Evolutionary conservation across 495 filamentous ascomycete genomes (phyloP).

Genomic region (Lichenothelia convexa): DNA sequence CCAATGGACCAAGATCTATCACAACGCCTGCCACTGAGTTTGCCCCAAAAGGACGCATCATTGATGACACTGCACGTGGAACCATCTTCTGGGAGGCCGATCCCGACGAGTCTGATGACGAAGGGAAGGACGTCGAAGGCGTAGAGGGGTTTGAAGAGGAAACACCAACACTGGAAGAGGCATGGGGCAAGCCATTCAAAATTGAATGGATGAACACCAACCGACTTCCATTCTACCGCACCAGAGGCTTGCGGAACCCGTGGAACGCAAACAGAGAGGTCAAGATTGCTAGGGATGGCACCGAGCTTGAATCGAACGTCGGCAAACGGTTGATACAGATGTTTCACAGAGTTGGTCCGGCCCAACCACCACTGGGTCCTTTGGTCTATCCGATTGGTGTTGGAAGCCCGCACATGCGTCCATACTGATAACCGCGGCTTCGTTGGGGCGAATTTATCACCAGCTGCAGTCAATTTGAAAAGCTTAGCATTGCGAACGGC

Average conservation of each 20-base stretch:
- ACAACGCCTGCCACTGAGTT: constrained; percentile 62
- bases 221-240: constrained; percentile 78
- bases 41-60: constrained; percentile 72
- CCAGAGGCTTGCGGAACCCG: constrained; percentile 74
- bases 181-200: constrained; percentile 84
- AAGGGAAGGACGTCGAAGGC: constrained; percentile 21
- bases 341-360: constrained; percentile 39
- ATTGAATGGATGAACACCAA: constrained; percentile 83
- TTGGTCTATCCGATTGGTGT: background rate
- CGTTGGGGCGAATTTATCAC: background rate
- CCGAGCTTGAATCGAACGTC: constrained; percentile 72
- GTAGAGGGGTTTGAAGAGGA: constrained; percentile 14
- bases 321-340: constrained; percentile 61
- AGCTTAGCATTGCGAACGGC: too few species aligned
- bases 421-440: background rate
- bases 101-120: constrained; percentile 19
- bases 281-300: constrained; percentile 91
- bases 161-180: constrained; percentile 19
- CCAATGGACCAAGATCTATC: constrained; percentile 53
- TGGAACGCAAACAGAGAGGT: constrained; percentile 96
- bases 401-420: background rate
- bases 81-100: constrained; percentile 97
- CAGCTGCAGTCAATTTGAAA: background rate
- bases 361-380: too few species aligned
- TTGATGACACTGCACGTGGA: constrained; percentile 79